Evolutionary conservation across 345 rosid species (phyloP).

Genomic region (Nephelium lappaceum): DNA sequence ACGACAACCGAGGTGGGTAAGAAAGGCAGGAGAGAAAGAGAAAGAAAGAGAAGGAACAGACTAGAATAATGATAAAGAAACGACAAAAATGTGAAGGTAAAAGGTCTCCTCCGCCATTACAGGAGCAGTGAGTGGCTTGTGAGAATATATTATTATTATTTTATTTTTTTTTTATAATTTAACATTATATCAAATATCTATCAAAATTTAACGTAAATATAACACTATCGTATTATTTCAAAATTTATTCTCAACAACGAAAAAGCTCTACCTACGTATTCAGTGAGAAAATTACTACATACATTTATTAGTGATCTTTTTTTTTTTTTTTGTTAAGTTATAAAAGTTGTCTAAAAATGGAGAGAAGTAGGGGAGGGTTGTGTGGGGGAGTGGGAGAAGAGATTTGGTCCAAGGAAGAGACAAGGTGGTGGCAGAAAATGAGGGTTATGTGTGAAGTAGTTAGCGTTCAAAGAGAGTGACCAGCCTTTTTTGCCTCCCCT

Average conservation of each 20-base stretch:
- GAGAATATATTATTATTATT: background rate
- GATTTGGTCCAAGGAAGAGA: slow-evolving; percentile 41
- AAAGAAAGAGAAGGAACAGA: background rate
- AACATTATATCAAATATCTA: no score
- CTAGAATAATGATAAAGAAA: background rate
- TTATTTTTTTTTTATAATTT: no score
- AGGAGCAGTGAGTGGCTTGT: slow-evolving; percentile 27
- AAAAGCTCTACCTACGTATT: no score
- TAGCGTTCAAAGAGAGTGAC: slow-evolving; percentile 45
- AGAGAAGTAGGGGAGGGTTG: background rate
- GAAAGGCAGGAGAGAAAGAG: slow-evolving; percentile 12
- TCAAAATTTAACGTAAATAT: no score
- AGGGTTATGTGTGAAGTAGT: slow-evolving; percentile 25
- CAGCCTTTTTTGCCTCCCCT: slow-evolving; percentile 59
- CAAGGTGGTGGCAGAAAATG: slow-evolving; percentile 26
- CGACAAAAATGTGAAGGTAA: slow-evolving; percentile 6
- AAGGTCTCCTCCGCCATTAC: slow-evolving; percentile 39
- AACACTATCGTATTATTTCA: no score
- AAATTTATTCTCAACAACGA: no score
- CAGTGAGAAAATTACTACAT: no score
- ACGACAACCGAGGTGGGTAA: background rate
- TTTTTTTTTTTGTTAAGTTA: no score
- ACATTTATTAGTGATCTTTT: no score
- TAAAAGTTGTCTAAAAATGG: slow-evolving; percentile 12
- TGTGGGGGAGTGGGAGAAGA: background rate